phyloP scores from a whole-genome alignment of 805 yeast species.

The Lipomyces sp. region DNA sequence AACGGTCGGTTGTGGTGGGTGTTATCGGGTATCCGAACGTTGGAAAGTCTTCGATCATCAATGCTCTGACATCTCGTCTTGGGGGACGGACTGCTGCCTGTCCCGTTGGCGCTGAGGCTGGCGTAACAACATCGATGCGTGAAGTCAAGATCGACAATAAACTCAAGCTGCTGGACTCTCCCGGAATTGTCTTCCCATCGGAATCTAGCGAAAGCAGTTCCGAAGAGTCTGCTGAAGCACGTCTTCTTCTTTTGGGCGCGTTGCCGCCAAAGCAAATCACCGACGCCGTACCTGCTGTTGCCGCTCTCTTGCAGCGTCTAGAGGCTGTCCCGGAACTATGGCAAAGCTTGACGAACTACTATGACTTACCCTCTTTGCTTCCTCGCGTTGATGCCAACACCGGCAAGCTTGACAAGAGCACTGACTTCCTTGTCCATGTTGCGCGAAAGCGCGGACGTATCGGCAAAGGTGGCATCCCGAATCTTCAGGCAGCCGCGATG shows the following conservation, averaged over 20 bases:
- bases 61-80: constrained; percentile 76
- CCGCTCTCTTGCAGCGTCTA: constrained; percentile 69
- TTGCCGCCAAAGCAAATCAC: constrained; percentile 78
- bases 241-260: constrained; percentile 82
- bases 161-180: constrained; percentile 86
- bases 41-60: constrained; percentile 84
- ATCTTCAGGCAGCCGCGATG: constrained; percentile 77
- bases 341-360: constrained; percentile 66
- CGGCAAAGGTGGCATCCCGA: constrained; percentile 90
- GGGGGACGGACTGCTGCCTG: constrained; percentile 58
- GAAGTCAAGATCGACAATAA: constrained; percentile 90
- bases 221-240: constrained; percentile 66
- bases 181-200: constrained; percentile 93
- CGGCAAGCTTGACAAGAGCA: constrained; percentile 72
- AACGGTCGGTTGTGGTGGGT: constrained; percentile 88
- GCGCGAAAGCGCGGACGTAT: constrained; percentile 91
- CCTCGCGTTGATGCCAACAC: constrained; percentile 38
- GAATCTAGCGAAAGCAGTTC: constrained; percentile 33
- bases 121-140: constrained; percentile 88
- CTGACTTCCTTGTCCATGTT: constrained; percentile 83
- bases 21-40: constrained; percentile 97
- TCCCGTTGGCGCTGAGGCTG: constrained; percentile 97
- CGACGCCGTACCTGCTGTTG: constrained; percentile 82
- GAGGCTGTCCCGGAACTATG: constrained; percentile 64
- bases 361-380: constrained; percentile 78